Evolutionary conservation across 2,329 filamentous ascomycete species (phyloP), one percentile per base, ranked within the genome.

Genomic region (Hypoxylon sp.): DNA sequence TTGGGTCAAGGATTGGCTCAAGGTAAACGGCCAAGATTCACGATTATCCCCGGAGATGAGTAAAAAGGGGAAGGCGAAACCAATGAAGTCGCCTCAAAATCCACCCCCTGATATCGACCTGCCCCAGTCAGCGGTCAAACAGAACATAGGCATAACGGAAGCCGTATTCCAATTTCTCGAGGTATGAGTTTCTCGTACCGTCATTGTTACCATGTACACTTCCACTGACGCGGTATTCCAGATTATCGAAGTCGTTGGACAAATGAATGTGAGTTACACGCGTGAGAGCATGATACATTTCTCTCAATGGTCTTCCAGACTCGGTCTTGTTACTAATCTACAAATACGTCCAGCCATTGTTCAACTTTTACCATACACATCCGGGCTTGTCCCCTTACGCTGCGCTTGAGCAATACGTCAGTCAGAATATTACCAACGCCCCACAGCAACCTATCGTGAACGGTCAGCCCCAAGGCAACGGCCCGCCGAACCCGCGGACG

Each of bases 1-100:
- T 67, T 90, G 88, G 88, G 81, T 85, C 71, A 90, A 90, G 78
- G 88, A 90, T 23, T 90, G 88, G 88, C 82, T 83, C 65, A 85
- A 81, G 72, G 76, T 87, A 45, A 90, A 90, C 76, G 75, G 81
- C 1, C 81, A 82, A 61, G 87, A 90, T 69, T 78, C 77, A 54
- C 89, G 88, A 74, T 78, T 82, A 62, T 90, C 88, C 1, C 88
- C 88, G 0, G 88, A 90, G 73, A 87, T 90, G 84, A 89, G 84
- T 76, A 90, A 90, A 77, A 90, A 90, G 81, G 80, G 81, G 75
- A 90, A 90, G 74, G 74, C 79, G 21, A 87, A 85, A 70, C 78
- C 81, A 61, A 79, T 88, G 74, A 90, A 89, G 78, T 89, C 86
- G 1, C 88, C 88, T 11, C 81, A 83, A 64, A 83, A 79, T 34